Conservation (phyloP, 1,139 yeast species). For the Nakaseomyces delphensis region DNA sequence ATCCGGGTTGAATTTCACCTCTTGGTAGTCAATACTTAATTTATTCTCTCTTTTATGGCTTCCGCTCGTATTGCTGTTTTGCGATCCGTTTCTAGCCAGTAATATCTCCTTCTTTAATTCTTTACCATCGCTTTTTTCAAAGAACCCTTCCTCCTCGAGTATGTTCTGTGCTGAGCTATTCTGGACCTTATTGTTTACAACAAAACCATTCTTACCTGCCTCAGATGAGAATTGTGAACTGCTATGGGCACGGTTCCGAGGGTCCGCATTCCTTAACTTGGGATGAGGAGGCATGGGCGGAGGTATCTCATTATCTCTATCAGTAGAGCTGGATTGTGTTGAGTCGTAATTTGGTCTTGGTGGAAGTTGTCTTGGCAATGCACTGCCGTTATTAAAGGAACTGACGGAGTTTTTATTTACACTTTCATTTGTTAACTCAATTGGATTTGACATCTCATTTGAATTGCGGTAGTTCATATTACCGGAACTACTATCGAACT, state of each 20-base stretch:
- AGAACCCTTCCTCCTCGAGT: conserved; percentile 5
- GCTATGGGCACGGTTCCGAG: not conserved
- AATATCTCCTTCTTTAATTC: not conserved
- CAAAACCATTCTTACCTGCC: not conserved
- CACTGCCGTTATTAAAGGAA: not conserved
- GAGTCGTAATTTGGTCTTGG: not conserved
- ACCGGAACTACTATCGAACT: not conserved
- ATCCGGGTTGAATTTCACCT: conserved; percentile 3
- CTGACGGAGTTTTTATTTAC: not conserved
- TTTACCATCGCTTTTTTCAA: not conserved
- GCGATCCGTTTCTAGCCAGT: not conserved
- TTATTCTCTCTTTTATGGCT: not conserved
- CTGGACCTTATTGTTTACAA: conserved; percentile 1
- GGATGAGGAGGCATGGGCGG: not conserved
- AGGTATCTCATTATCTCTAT: not conserved
- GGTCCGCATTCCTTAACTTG: not conserved
- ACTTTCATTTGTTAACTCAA: not conserved
- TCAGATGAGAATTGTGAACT: conserved; percentile 3
- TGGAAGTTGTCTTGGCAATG: not conserved
- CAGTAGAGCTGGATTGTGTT: not conserved
- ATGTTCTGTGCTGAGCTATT: conserved; percentile 3
- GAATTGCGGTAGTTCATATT: not conserved
- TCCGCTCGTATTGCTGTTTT: not conserved
- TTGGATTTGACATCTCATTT: not conserved
- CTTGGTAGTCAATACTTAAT: conserved; percentile 5